A percentile compares a stretch with the other conserved stretches of the same genome.
Conservation (phyloP, 305 asterid species). For the Solanum chacoense region DNA sequence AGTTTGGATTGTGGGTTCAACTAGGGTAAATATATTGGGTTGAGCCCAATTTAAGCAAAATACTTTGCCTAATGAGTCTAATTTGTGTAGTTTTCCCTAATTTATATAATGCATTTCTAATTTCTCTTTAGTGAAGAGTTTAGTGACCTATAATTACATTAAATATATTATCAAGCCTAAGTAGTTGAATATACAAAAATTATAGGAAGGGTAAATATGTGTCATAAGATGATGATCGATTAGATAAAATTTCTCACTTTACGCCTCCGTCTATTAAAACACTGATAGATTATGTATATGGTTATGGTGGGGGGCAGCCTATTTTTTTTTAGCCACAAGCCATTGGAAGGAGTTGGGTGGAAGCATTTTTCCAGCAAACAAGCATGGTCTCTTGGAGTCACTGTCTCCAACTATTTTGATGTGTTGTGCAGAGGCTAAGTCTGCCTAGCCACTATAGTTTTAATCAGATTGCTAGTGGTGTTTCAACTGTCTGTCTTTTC, state of each 20-base stretch:
- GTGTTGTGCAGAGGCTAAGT: slow-evolving; percentile 6
- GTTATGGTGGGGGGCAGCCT: slow-evolving; percentile 15
- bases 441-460: slow-evolving; percentile 2
- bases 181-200: not conserved
- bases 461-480: slow-evolving; percentile 7
- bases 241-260: not conserved
- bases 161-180: not conserved
- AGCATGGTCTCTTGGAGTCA: slow-evolving; percentile 27
- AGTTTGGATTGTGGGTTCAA: not conserved
- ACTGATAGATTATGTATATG: not conserved
- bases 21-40: not conserved
- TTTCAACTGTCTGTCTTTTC: slow-evolving; percentile 22
- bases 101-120: not conserved
- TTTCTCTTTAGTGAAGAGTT: not conserved
- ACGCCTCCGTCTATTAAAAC: not conserved
- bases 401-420: slow-evolving; percentile 2
- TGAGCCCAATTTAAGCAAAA: not conserved
- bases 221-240: not conserved
- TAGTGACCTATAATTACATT: not conserved
- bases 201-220: not conserved
- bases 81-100: not conserved
- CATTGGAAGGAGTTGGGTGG: not conserved
- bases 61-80: not conserved
- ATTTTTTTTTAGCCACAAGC: slow-evolving; percentile 4
- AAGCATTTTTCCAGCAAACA: slow-evolving; percentile 40